Percentiles rank a stretch among this genome's conserved stretches.
Conservation (phyloP, 352 stramenopile species). For the Phytopythium cucurbitacearum region DNA sequence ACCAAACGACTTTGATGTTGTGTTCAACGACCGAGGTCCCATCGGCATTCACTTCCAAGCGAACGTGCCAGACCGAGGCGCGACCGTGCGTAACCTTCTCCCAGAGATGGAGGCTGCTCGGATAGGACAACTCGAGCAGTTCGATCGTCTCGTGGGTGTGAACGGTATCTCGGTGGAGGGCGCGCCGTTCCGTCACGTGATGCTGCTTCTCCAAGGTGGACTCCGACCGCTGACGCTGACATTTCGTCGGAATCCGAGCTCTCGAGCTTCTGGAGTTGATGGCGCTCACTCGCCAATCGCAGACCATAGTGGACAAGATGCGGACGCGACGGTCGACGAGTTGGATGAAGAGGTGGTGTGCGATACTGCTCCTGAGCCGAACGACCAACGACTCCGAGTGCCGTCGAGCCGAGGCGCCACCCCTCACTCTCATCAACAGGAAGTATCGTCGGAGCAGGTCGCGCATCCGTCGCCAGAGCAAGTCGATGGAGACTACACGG, state of each 20-base stretch:
- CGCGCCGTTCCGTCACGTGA: constrained; percentile 76
- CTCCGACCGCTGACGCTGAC: constrained; percentile 72
- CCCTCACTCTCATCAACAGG: background rate
- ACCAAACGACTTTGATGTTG: constrained; percentile 44
- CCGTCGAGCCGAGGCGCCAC: constrained; percentile 3
- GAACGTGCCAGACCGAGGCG: constrained; percentile 60
- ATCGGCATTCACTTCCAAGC: constrained; percentile 85
- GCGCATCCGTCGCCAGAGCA: no score
- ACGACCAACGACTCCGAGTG: constrained; percentile 19
- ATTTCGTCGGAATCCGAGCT: constrained; percentile 48
- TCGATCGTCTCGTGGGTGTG: constrained; percentile 70
- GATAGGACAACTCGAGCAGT: constrained; percentile 43
- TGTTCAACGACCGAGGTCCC: constrained; percentile 65
- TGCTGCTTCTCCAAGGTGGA: constrained; percentile 76
- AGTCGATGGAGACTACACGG: constrained; percentile 38
- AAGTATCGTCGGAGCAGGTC: background rate
- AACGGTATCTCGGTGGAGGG: constrained; percentile 66
- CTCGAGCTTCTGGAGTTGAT: background rate
- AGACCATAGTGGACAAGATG: background rate
- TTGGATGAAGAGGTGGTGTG: constrained; percentile 59
- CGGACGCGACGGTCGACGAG: constrained; percentile 7
- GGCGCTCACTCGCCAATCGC: background rate
- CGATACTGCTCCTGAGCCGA: constrained; percentile 24
- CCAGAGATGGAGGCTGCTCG: constrained; percentile 51
- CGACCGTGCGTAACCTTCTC: constrained; percentile 54